Conservation (phyloP, 352 stramenopile genomes). For the Pythium angustatum region DNA sequence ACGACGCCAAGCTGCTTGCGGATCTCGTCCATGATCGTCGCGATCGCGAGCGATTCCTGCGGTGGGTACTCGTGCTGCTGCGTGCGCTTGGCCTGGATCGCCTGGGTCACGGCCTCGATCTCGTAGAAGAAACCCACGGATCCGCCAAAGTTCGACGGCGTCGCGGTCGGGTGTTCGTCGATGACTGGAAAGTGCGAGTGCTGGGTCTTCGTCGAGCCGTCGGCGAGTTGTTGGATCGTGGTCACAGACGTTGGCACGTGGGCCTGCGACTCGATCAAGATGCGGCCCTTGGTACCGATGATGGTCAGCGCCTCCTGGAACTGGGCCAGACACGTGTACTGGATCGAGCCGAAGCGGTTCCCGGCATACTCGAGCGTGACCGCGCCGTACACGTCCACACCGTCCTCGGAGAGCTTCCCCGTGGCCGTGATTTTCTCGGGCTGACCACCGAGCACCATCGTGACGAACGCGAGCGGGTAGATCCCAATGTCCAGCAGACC, state of each 20-base stretch:
- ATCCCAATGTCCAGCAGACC: slow-evolving; percentile 76
- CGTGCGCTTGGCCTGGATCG: slow-evolving; percentile 50
- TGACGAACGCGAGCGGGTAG: slow-evolving; percentile 72
- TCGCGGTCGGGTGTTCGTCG: slow-evolving; percentile 32
- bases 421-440: slow-evolving; percentile 52
- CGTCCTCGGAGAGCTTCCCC: slow-evolving; percentile 46
- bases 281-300: slow-evolving; percentile 67
- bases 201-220: slow-evolving; percentile 34
- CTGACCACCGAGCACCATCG: slow-evolving; percentile 55
- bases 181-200: slow-evolving; percentile 50
- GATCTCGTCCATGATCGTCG: slow-evolving; percentile 75
- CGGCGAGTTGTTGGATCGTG: slow-evolving; percentile 33
- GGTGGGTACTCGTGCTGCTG: slow-evolving; percentile 61
- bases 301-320: slow-evolving; percentile 74
- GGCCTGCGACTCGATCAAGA: slow-evolving; percentile 58
- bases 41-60: slow-evolving; percentile 62
- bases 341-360: slow-evolving; percentile 49
- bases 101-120: slow-evolving; percentile 57
- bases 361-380: slow-evolving; percentile 53
- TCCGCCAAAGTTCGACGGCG: slow-evolving; percentile 59
- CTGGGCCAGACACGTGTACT: slow-evolving; percentile 59
- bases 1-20: slow-evolving; percentile 57
- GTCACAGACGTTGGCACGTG: slow-evolving; percentile 62
- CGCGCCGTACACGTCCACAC: slow-evolving; percentile 56
- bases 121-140: slow-evolving; percentile 83